Conservation (phyloP, 2,329 filamentous ascomycete genomes). For the Fusarium sp. region DNA sequence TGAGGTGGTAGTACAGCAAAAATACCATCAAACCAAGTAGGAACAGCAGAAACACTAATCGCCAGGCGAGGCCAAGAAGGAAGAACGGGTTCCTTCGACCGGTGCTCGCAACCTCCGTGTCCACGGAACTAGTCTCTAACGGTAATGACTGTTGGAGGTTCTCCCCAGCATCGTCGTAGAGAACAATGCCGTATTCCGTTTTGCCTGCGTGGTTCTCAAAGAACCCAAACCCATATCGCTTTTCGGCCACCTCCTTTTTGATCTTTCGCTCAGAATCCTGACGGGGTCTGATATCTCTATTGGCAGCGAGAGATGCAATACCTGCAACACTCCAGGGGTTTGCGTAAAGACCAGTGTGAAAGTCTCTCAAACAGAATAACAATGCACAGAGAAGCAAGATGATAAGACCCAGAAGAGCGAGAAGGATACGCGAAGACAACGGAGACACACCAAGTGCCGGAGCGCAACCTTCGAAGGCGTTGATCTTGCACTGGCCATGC, state of each 20-base stretch:
- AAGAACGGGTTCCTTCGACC: conserved; percentile 50
- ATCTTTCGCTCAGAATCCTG: conserved; percentile 40
- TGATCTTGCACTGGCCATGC: conserved; percentile 42
- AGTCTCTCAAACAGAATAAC: conserved; percentile 38
- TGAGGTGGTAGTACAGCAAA: conserved; percentile 56
- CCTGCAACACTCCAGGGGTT: conserved; percentile 52
- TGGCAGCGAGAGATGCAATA: conserved; percentile 43
- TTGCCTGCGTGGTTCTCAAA: conserved; percentile 38
- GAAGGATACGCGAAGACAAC: conserved; percentile 27
- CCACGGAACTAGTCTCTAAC: conserved; percentile 40
- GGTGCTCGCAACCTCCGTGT: conserved; percentile 6
- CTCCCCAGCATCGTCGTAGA: conserved; percentile 39
- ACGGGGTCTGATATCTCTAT: conserved; percentile 39
- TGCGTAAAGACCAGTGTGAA: conserved; percentile 43
- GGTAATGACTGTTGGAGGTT: conserved; percentile 17
- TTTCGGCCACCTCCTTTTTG: conserved; percentile 43
- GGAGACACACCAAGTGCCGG: conserved; percentile 42
- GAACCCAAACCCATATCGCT: conserved; percentile 44
- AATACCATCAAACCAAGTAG: conserved; percentile 52
- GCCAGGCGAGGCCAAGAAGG: conserved; percentile 53
- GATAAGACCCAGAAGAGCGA: conserved; percentile 37
- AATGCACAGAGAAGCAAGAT: conserved; percentile 39
- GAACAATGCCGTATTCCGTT: conserved; percentile 45
- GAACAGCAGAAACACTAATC: conserved; percentile 51
- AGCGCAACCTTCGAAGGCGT: conserved; percentile 38